Conservation (phyloP, 192 early-diverging fungal genomes). For the Umbelopsis sp. region DNA sequence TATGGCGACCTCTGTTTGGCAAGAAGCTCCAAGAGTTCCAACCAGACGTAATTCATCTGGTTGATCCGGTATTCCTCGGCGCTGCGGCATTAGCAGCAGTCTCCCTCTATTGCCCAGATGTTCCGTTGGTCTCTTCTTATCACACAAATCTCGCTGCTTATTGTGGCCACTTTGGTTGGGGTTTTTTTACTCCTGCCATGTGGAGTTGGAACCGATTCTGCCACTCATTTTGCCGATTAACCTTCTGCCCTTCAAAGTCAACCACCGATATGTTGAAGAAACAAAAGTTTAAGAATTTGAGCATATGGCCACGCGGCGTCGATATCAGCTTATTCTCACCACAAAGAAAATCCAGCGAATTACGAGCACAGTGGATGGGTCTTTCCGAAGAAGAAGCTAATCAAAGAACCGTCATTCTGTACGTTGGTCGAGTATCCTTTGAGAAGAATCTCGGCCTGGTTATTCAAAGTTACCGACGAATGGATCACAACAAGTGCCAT, state of each 20-base stretch:
- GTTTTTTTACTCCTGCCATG: constrained; percentile 28
- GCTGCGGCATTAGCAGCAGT: constrained; percentile 12
- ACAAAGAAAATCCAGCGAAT: constrained; percentile 18
- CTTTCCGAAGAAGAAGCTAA: neutral
- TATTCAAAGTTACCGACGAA: constrained; percentile 27
- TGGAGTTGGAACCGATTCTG: constrained; percentile 38
- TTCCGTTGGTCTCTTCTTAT: constrained; percentile 35
- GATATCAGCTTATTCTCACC: constrained; percentile 32
- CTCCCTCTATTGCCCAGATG: constrained; percentile 6
- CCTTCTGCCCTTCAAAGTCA: constrained; percentile 32
- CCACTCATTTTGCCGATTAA: constrained; percentile 19
- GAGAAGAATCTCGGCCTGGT: constrained; percentile 39
- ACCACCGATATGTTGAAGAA: constrained; percentile 25
- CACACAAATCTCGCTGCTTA: constrained; percentile 38
- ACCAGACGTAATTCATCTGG: constrained; percentile 36
- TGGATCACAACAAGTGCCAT: constrained; percentile 34
- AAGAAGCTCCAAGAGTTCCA: constrained; percentile 26
- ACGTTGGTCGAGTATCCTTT: constrained; percentile 37
- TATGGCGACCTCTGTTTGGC: constrained; percentile 34
- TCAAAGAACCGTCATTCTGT: constrained; percentile 30
- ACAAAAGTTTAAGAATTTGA: constrained; percentile 29
- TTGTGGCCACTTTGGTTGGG: constrained; percentile 36
- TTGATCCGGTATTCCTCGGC: constrained; percentile 36
- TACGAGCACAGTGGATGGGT: constrained; percentile 29
- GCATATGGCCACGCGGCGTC: constrained; percentile 36